Base-by-base conservation (phyloP, 805 yeast genomes). In the Pichia manshurica region DNA sequence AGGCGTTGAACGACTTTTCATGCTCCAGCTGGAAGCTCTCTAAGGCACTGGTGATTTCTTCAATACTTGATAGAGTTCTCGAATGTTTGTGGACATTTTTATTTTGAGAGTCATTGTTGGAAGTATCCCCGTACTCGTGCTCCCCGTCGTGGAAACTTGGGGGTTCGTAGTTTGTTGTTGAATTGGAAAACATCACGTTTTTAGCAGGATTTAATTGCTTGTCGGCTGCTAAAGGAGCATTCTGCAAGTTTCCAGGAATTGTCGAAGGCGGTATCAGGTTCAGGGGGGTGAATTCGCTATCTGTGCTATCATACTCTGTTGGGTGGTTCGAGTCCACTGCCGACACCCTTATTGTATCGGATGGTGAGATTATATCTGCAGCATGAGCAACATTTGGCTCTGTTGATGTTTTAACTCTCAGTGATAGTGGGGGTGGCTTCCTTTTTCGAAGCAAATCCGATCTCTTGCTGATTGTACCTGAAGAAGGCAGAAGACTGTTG, bases 51-150 rank as follows among this genome's bases (percentile, higher is more conserved):
- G 53, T 52, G 6, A 52, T 52, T 36, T 52, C 55, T 34, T 49
- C 55, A 13, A 52, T 46, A 47, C 55, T 52, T 12, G 55, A 52
- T n/a, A 52, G 44, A 3, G 53, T 52, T 36, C 53, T 49, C 15
- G 53, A 47, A 43, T 52, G 55, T 19, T 47, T 47, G 45, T 52
- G 55, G 13, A 34, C 22, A 23, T 46, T 42, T 9, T 31, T 31
- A 13, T 21, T 23, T 25, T 25, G 29, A 25, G 7, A 25, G 16
- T 33, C 22, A 23, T 32, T n/a, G 8, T 39, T 12, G n/a, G 32
- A 15, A 17, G 6, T 9, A 7, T 7, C 20, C 2, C 15, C 13
- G 16, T 7, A 25, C 2, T n/a, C 13, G 16, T 42, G 34, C 5
- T 20, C 13, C 4, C 17, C 32, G 2, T 5, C 4, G 3, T 15